Base-by-base conservation (phyloP, 306 rosid genomes). In the Ziziphus jujuba region DNA sequence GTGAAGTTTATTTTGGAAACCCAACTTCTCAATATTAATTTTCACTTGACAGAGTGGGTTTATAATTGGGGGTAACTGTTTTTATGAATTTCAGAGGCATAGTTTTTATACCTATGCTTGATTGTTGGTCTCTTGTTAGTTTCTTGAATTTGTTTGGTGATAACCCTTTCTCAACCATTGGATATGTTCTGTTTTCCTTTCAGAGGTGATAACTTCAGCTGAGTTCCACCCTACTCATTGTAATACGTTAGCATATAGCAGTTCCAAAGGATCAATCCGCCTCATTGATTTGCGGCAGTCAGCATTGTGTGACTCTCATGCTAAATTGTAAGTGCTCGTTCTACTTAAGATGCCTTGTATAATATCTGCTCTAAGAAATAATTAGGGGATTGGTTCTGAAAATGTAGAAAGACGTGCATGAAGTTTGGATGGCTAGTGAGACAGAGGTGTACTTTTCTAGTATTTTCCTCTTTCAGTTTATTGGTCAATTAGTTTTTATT, bases 171-270 rank as follows among this genome's bases (percentile, higher is more conserved):
- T 48, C 71, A 68, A 72, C 66, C 62, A 36, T 61, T 77, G 24
- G 72, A 36, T 67, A 22, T 66, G 33, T 28, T 70, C 66, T 59
- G 61, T 61, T 58, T 34, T 82, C 31, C 70, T 68, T 86, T 75
- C 92, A 93, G 99, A 93, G 97, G 99, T 93, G 78, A 93, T 93
- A 80, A 93, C 99, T 36, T 88, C 97, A 49, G 99, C 99, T n/a
- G 97, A 93, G 74, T 93, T 93, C 86, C 99, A 93, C 66, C 99
- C 99, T 50, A 90, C 83, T 40, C 97, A 93, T 76, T 93, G 99
- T 67, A 90, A 90, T 73, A 93, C 73, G 36, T 77, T 93, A 82
- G 99, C 97, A 54, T 93, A 93, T 76, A 93, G 99, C 85, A 93
- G 99, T 70, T 93, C 99, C 61, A 93, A 90, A 82, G 99, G 99